These are phyloP conservation scores for Crithidia acanthocephali DNA, from an alignment of 208 protist species.

Conservation along the genomic window DNA sequence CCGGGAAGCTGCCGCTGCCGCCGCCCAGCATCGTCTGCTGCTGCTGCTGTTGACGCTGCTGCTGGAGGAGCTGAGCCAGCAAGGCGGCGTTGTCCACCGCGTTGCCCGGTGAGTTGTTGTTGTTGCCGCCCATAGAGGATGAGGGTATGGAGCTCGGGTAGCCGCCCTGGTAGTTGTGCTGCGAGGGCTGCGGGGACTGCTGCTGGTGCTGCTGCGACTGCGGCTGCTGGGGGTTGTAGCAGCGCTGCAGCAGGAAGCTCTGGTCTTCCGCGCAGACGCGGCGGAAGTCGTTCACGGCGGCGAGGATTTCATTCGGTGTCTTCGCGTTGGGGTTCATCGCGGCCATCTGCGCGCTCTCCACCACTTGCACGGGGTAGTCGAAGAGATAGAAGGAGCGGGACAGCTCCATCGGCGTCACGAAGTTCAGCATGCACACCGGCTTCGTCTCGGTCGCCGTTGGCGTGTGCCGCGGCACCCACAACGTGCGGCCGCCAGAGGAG, in stretches of 20 bases:
- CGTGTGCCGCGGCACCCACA: conserved; percentile 88
- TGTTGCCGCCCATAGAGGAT: conserved; percentile 14
- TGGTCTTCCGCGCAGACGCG: conserved; percentile 66
- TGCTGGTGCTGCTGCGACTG: conserved; percentile 29
- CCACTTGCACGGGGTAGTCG: conserved; percentile 79
- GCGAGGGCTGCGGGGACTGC: conserved; percentile 17
- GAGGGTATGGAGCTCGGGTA: conserved; percentile 20
- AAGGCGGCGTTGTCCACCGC: conserved; percentile 26
- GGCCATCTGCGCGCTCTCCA: conserved; percentile 50
- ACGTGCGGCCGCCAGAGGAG: conserved; percentile 68
- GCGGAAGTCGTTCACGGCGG: conserved; percentile 84
- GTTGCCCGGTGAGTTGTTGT: conserved; percentile 4
- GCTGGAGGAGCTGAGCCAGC: conserved; percentile 27
- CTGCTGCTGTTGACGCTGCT: conserved; percentile 32
- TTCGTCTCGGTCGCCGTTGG: conserved; percentile 54
- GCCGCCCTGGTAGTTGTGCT: conserved; percentile 18
- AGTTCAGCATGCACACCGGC: conserved; percentile 70
- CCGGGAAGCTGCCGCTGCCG: conserved; percentile 3
- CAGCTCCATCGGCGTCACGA: conserved; percentile 74
- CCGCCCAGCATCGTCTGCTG: conserved; percentile 22
- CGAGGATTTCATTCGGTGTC: conserved; percentile 71
- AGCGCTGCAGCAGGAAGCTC: conserved; percentile 62
- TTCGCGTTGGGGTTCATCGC: conserved; percentile 69
- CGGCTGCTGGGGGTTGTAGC: conserved; percentile 64
- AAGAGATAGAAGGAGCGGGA: conserved; percentile 87